phyloP scores from a whole-genome alignment of 345 rosid species.

The Eucalyptus cladocalyx region DNA sequence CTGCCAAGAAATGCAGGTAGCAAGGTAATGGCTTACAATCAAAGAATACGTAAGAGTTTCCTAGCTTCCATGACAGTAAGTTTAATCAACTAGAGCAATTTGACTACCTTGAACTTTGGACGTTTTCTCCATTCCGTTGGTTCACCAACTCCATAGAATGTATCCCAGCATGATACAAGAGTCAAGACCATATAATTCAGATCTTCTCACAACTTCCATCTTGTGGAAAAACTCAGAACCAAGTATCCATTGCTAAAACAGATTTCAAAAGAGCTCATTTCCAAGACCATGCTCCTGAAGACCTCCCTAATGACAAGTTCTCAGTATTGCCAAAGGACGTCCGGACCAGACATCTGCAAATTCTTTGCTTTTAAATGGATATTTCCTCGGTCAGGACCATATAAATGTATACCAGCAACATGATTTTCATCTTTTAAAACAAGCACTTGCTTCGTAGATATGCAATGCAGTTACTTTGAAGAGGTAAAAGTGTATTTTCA shows the following conservation, averaged over 20 bases:
- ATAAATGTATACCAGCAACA: not conserved
- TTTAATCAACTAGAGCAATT: not conserved
- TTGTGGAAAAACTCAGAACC: not conserved
- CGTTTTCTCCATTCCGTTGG: not conserved
- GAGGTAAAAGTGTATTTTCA: not conserved
- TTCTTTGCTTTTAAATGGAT: not conserved
- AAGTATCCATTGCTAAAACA: not conserved
- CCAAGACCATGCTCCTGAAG: not conserved
- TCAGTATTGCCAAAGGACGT: not conserved
- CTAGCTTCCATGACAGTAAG: not conserved
- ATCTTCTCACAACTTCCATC: not conserved
- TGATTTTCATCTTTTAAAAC: not conserved
- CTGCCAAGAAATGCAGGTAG: not conserved
- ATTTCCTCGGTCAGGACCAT: not conserved
- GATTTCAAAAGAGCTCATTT: not conserved
- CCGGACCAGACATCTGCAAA: not conserved
- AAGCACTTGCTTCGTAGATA: not conserved
- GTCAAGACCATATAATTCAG: not conserved
- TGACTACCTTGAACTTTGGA: not conserved
- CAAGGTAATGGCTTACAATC: not conserved
- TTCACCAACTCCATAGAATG: not conserved
- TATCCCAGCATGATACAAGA: not conserved
- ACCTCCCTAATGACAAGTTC: not conserved
- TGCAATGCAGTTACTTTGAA: not conserved
- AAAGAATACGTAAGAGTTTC: slow-evolving; percentile 20